Evolutionary conservation across 1,284 basidiomycete species (phyloP).

Genomic region (Cystobasidiaceae sp.): DNA sequence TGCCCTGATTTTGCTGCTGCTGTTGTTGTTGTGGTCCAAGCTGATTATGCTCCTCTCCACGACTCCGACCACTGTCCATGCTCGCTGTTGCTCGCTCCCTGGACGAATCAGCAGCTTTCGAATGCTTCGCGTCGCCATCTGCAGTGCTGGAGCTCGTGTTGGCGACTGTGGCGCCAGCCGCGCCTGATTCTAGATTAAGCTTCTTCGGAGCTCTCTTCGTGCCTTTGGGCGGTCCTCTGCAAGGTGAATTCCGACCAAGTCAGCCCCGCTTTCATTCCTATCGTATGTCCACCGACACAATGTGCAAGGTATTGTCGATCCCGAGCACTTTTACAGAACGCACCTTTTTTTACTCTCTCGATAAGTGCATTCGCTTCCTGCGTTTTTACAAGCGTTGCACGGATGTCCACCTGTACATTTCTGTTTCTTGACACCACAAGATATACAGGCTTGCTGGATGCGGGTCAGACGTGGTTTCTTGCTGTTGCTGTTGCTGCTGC

Average conservation of each 20-base stretch:
- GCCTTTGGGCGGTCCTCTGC: constrained; percentile 28
- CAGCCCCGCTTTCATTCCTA: too few relatives aligned
- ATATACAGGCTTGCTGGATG: constrained; percentile 27
- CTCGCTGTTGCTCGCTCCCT: not conserved
- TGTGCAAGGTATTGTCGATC: too few relatives aligned
- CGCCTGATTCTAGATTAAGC: not conserved
- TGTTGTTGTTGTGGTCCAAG: too few relatives aligned
- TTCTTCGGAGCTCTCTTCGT: constrained; percentile 16
- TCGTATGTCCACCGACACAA: too few relatives aligned
- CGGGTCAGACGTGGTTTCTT: constrained; percentile 14
- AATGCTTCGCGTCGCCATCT: not conserved
- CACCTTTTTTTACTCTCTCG: constrained; percentile 25
- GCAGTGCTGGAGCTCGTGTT: not conserved
- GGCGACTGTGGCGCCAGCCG: not conserved
- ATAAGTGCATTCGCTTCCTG: constrained; percentile 9
- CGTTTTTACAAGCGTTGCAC: constrained; percentile 3
- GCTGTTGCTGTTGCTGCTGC: constrained; percentile 1
- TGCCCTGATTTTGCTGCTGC: not conserved
- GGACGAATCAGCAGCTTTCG: not conserved
- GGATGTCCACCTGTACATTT: constrained; percentile 26
- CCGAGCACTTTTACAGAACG: too few relatives aligned
- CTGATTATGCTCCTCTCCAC: not conserved
- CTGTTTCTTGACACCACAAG: constrained; percentile 22
- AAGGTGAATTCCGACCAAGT: too few relatives aligned
- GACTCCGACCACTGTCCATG: not conserved